Percentiles rank a stretch among this genome's conserved stretches.
Conservation (phyloP, 73 alveolate species). For the Breviolum minutum region DNA sequence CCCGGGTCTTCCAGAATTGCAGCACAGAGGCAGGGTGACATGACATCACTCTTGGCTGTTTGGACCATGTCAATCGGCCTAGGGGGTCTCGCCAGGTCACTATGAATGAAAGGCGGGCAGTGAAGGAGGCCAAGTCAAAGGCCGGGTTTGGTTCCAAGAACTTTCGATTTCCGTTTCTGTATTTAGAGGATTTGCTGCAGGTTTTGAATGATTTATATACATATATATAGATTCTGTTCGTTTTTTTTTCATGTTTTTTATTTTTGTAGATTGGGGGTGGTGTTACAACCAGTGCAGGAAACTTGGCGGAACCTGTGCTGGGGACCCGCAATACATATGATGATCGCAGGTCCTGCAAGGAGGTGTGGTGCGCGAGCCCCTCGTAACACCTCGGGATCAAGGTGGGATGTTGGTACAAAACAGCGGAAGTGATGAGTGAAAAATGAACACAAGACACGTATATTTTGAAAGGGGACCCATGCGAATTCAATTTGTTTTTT, state of each 20-base stretch:
- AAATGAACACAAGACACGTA: no score
- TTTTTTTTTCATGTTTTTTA: no score
- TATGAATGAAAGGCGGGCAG: constrained; percentile 78
- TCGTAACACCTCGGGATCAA: constrained; percentile 59
- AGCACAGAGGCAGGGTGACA: constrained; percentile 23
- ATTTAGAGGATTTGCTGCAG: no score
- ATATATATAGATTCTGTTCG: not conserved
- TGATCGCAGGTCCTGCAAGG: not conserved
- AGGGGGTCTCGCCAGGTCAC: constrained; percentile 23
- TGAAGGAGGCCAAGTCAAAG: constrained; percentile 74
- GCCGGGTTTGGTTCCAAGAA: not conserved
- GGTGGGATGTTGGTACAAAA: not conserved
- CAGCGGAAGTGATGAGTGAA: no score
- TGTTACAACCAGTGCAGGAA: no score
- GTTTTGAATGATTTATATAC: not conserved
- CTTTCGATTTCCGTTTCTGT: no score
- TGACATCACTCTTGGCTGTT: not conserved
- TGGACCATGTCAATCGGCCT: not conserved
- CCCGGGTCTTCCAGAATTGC: constrained; percentile 81
- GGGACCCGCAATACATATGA: not conserved
- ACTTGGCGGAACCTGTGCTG: not conserved
- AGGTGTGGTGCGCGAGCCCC: constrained; percentile 44
- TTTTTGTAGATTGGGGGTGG: no score
- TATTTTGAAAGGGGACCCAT: no score
- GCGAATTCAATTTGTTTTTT: no score